Base-by-base conservation (phyloP, 208 protist genomes). In the Crithidia bombi region DNA sequence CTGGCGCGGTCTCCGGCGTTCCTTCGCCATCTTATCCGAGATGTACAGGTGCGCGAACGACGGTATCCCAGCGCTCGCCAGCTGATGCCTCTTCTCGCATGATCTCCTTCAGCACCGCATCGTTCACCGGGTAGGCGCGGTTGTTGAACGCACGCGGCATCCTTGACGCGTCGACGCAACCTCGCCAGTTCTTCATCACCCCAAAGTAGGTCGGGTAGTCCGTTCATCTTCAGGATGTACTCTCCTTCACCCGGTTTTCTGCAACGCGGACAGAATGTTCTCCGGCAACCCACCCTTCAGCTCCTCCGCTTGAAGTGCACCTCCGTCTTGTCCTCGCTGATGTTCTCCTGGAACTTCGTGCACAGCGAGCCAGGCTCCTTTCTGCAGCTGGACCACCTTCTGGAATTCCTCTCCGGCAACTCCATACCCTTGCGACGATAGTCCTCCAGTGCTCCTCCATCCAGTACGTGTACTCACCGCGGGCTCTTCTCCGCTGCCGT, bases 141-240 rank as follows among this genome's bases (percentile, higher is more conserved):
- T 93, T 94, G 66, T 82, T 83, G 59, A 92, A 85, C 41, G 83
- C 83, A 51, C 65, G 63, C 28, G 59, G 28, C 78, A 96, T 86
- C 19, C 57, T 55, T 79, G 49, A 6, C 91, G 85, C 61, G 91
- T 96, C 50, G 79, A 67, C 15, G 86, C 83, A 28, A 96, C 81
- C 65, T 91, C 78, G 78, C n/a, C 91, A 96, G 70, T 86, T 89
- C 67, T 83, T 86, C 90, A 93, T 89, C 26, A 95, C 84, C 9
- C 74, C 86, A 75, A 93, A 94, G 79, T 87, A 94, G 14, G 91
- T 96, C 28, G 91, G 88, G 65, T 94, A 94, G 73, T 96, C 91
- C n/a, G n/a, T n/a, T n/a, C 78, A 94, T 87, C 65, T 89, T 91
- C 39, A 92, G 74, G 14, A 86, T 79, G 55, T 71, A 84, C 46